These are phyloP conservation scores for Dactylellina haptotyla DNA, from an alignment of 2,329 filamentous ascomycete genomes.

Conservation along the genomic window DNA sequence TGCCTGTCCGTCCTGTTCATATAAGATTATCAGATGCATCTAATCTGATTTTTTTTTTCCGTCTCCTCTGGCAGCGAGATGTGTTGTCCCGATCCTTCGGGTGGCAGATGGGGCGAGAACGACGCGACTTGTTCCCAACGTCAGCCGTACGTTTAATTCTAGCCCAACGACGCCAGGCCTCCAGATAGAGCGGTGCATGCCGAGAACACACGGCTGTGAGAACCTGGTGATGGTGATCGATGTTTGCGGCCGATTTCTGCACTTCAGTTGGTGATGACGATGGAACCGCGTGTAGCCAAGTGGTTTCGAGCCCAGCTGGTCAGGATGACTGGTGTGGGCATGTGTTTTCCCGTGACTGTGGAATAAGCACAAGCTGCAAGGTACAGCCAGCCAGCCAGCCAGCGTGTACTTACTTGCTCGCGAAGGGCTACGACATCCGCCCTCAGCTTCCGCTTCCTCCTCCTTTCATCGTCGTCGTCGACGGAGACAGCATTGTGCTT, in stretches of 20 bases:
- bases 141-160: not conserved
- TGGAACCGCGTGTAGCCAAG: not conserved
- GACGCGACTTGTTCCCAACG: not conserved
- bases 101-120: not conserved
- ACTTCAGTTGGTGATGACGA: too few species aligned
- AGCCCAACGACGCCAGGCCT: not conserved
- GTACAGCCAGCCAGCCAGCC: constrained; percentile 6
- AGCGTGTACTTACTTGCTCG: constrained; percentile 12
- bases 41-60: not conserved
- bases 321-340: too few species aligned
- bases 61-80: not conserved
- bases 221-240: too few species aligned
- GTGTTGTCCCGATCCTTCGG: not conserved
- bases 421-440: not conserved
- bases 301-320: too few species aligned
- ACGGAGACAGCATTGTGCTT: too few species aligned
- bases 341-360: not conserved
- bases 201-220: too few species aligned
- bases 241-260: too few species aligned
- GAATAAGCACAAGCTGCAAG: constrained; percentile 7
- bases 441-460: not conserved
- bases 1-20: not conserved
- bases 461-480: not conserved
- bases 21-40: constrained; percentile 17
- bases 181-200: too few species aligned